These are phyloP conservation scores for Sporisorium sorghi DNA, from an alignment of 1,284 basidiomycete genomes.

Conservation along the genomic window DNA sequence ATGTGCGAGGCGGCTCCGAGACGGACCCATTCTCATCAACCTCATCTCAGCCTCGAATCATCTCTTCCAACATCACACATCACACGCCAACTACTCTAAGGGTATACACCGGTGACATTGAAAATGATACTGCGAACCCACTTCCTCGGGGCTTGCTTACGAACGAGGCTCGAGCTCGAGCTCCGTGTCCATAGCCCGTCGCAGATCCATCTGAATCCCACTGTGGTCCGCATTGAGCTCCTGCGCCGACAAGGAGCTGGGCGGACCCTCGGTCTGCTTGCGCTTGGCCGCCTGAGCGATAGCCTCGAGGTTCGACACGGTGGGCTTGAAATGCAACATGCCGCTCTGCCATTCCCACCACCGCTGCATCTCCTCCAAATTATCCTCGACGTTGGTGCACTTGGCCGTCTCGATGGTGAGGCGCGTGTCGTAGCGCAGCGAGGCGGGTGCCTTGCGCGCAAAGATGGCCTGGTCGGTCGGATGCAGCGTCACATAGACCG, in stretches of 20 bases:
- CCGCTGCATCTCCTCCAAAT: conserved; percentile 49
- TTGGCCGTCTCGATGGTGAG: conserved; percentile 50
- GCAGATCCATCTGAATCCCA: conserved; percentile 44
- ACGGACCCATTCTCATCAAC: background rate
- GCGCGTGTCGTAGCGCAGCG: conserved; percentile 35
- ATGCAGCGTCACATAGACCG: conserved; percentile 49
- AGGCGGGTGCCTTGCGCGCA: conserved; percentile 43
- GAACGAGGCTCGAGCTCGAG: conserved; percentile 39
- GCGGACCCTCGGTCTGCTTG: conserved; percentile 30
- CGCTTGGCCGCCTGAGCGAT: conserved; percentile 40
- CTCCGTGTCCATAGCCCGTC: conserved; percentile 46
- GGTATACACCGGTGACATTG: conserved; percentile 4
- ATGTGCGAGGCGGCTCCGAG: background rate
- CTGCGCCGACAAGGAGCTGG: conserved; percentile 37
- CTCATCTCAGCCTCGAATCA: background rate
- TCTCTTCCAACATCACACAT: background rate
- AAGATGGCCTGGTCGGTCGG: conserved; percentile 52
- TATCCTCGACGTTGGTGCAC: conserved; percentile 46
- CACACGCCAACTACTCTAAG: background rate
- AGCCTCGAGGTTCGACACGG: conserved; percentile 47
- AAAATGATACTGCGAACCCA: background rate
- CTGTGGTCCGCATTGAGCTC: conserved; percentile 49
- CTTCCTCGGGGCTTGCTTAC: background rate
- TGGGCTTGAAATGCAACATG: conserved; percentile 50
- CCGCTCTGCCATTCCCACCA: conserved; percentile 55